phyloP scores from a whole-genome alignment of 495 filamentous ascomycete genomes.

The Trypethelium eluteriae region DNA sequence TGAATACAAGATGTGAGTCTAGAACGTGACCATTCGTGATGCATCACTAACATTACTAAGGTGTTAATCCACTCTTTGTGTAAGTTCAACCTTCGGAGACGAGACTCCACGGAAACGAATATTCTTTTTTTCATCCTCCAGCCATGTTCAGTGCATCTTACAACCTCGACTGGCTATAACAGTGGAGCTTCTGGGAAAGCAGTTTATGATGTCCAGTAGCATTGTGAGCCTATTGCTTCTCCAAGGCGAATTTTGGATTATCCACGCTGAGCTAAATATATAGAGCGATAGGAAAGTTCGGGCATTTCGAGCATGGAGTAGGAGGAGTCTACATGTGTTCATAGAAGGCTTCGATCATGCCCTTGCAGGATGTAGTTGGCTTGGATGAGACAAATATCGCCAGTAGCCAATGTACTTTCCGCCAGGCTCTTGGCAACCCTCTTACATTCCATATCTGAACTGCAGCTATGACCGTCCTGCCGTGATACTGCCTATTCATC shows the following conservation, averaged over 20 bases:
- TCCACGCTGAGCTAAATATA: not conserved
- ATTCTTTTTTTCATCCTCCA: no score
- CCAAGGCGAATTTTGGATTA: not conserved
- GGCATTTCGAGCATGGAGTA: not conserved
- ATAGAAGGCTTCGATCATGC: not conserved
- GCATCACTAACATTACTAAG: not conserved
- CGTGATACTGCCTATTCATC: constrained; percentile 53
- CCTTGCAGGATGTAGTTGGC: not conserved
- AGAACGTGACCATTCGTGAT: not conserved
- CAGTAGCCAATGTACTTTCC: no score
- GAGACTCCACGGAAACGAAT: no score
- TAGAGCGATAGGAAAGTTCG: not conserved
- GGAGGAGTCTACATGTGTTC: not conserved
- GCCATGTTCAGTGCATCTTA: no score
- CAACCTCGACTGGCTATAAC: no score
- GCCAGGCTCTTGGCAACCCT: no score
- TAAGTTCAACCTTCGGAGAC: no score
- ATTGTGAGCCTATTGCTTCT: not conserved
- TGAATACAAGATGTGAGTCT: constrained; percentile 76
- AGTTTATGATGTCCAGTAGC: no score
- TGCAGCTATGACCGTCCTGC: no score
- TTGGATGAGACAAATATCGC: no score
- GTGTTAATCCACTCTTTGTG: not conserved
- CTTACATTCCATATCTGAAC: no score
- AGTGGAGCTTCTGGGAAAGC: no score